Conservation (phyloP, 768 basidiomycete species). For the Trametes villosa region DNA sequence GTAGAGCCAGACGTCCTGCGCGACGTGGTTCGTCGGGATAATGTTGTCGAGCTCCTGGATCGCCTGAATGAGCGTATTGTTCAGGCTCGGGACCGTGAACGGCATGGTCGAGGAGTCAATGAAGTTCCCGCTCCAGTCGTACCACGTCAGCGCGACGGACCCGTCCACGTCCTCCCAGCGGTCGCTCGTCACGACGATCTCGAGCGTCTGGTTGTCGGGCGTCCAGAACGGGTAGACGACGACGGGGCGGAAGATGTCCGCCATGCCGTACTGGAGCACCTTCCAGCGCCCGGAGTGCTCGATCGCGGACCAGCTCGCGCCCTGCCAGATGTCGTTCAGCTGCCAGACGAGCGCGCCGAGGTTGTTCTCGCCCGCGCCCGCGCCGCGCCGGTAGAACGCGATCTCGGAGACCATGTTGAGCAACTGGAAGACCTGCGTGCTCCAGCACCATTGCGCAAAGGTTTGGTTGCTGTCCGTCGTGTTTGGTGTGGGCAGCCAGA, state of each 20-base stretch:
- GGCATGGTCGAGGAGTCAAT: slow-evolving; percentile 42
- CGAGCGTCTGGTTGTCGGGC: slow-evolving; percentile 48
- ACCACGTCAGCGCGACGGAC: slow-evolving; percentile 57
- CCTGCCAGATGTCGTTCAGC: slow-evolving; percentile 66
- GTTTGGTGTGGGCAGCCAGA: slow-evolving; percentile 58
- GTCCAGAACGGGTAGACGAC: slow-evolving; percentile 62
- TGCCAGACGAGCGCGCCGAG: slow-evolving; percentile 64
- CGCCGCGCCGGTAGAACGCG: slow-evolving; percentile 62
- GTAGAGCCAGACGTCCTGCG: slow-evolving; percentile 53
- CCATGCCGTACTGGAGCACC: slow-evolving; percentile 56
- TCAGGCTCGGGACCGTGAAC: slow-evolving; percentile 52
- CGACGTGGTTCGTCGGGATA: slow-evolving; percentile 46
- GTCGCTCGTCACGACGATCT: slow-evolving; percentile 57
- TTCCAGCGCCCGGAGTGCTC: slow-evolving; percentile 67
- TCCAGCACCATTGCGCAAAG: slow-evolving; percentile 67
- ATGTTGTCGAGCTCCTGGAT: slow-evolving; percentile 47
- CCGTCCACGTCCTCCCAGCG: slow-evolving; percentile 52
- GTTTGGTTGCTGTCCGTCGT: slow-evolving; percentile 56
- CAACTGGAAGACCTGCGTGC: slow-evolving; percentile 63
- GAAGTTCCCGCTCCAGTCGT: slow-evolving; percentile 53
- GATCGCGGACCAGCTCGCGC: slow-evolving; percentile 56
- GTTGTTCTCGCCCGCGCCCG: slow-evolving; percentile 60
- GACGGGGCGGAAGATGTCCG: slow-evolving; percentile 50
- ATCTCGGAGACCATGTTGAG: slow-evolving; percentile 64
- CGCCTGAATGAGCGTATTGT: slow-evolving; percentile 51